These are phyloP conservation scores for Scleromitrula shiraiana DNA, from an alignment of 2,329 filamentous ascomycete genomes.

Conservation along the genomic window DNA sequence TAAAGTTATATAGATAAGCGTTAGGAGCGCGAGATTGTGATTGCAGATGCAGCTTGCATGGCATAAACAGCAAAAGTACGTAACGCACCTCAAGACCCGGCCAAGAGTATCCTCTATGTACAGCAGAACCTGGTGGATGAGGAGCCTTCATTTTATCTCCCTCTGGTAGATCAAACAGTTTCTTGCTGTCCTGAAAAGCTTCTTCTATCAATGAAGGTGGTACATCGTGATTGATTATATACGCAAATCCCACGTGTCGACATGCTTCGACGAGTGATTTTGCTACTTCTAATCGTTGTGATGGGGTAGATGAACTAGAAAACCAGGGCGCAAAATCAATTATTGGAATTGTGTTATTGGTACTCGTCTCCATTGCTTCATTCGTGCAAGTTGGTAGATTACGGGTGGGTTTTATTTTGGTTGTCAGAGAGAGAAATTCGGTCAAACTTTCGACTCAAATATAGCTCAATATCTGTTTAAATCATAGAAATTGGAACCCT, in stretches of 20 bases:
- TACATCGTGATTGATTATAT: slow-evolving; percentile 41
- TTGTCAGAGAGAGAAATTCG: too few species aligned
- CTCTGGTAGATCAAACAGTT: slow-evolving; percentile 36
- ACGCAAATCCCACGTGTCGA: slow-evolving; percentile 39
- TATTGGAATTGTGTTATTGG: slow-evolving; percentile 17
- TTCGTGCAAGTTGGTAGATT: too few species aligned
- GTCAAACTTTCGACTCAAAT: too few species aligned
- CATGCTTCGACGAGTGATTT: slow-evolving; percentile 35
- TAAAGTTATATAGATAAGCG: too few species aligned
- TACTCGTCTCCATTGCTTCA: too few species aligned
- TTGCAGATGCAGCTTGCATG: too few species aligned
- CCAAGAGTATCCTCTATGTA: slow-evolving; percentile 49
- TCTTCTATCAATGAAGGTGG: slow-evolving; percentile 32
- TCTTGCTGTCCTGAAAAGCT: slow-evolving; percentile 37
- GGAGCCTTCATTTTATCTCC: slow-evolving; percentile 41
- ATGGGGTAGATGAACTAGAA: slow-evolving; percentile 13
- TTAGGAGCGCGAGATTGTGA: too few species aligned
- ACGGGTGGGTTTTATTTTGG: too few species aligned
- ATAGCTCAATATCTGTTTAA: too few species aligned
- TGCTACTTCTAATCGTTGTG: slow-evolving; percentile 29
- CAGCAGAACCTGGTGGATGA: slow-evolving; percentile 39
- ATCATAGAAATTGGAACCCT: too few species aligned
- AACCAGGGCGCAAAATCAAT: slow-evolving; percentile 22
- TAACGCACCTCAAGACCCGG: slow-evolving; percentile 45
- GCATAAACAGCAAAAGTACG: too few species aligned